Evolutionary conservation across 2,329 filamentous ascomycete species (phyloP), one percentile per base, ranked within the genome.

Genomic region (Colletotrichum navitas): DNA sequence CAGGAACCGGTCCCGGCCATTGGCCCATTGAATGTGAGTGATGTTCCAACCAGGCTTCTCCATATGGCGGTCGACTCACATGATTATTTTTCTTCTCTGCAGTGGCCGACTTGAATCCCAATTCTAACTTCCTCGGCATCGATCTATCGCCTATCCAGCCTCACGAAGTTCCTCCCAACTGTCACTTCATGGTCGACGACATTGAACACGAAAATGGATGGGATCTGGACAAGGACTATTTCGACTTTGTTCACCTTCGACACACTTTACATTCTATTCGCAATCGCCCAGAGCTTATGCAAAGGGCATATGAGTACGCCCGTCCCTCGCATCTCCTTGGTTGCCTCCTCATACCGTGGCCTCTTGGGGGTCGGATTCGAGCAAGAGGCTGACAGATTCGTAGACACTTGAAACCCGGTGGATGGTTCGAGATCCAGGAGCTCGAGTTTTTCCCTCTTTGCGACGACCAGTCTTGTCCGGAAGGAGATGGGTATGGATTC

Each of bases 71-170:
- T 63, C n/a, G n/a, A 59, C 76, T 78, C 32, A 77, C 71, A 18
- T 16, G 12, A 41, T 1, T 0, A 7, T 29, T 10, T 24, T 24
- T 18, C 4, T 24, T 47, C 21, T 47, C 21, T 11, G 41, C 62
- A 87, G 85, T 87, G 73, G 85, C 83, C 65, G 85, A 88, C 65
- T 77, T 77, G 41, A 87, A 84, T 66, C 83, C 84, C 5, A 79
- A 81, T 1, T 77, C 83, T 0, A 77, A 77, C 39, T 83, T 88
- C 55, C 83, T 83, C 51, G 85, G 85, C 71, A 82, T 86, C 77
- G 86, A 87, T 72, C 77, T 87, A 2, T 87, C 86, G 1, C 85
- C 85, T 0, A 88, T 87, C 51, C 86, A 88, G 62, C 85, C 86
- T 0, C 83, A 83, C 59, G 85, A 83, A 76, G 84, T 87, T 0